These are phyloP conservation scores for Pseudonitzschia multistriata DNA, from an alignment of 108 stramenopile genomes.

Conservation along the genomic window DNA sequence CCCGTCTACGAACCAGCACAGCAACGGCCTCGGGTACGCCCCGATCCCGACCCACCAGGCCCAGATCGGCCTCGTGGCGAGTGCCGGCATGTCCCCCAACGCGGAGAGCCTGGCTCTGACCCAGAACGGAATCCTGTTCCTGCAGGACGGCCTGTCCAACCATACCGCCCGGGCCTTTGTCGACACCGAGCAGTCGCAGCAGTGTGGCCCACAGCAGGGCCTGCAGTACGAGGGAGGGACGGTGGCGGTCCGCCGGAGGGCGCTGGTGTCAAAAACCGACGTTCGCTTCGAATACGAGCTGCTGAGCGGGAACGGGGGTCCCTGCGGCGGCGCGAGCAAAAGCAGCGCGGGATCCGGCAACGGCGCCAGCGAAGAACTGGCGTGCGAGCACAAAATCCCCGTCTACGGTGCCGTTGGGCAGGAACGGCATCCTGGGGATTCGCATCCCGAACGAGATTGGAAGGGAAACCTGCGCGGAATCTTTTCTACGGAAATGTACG, in stretches of 20 bases:
- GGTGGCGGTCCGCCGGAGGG: constrained; percentile 49
- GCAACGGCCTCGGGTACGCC: constrained; percentile 46
- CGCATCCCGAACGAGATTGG: constrained; percentile 40
- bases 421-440: constrained; percentile 26
- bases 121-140: constrained; percentile 51
- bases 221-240: constrained; percentile 62
- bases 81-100: constrained; percentile 58
- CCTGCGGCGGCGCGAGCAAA: too few species aligned
- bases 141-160: constrained; percentile 59
- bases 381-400: constrained; percentile 1
- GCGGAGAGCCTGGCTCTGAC: constrained; percentile 45
- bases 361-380: not conserved
- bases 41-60: constrained; percentile 62
- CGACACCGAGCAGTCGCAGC: constrained; percentile 22
- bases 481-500: constrained; percentile 47
- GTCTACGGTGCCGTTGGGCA: not conserved
- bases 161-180: constrained; percentile 21
- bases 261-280: constrained; percentile 49
- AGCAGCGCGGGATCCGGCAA: not conserved
- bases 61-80: constrained; percentile 63
- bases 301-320: not conserved
- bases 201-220: constrained; percentile 41
- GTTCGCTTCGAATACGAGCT: constrained; percentile 51
- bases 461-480: constrained; percentile 37
- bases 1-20: constrained; percentile 23